Evolutionary conservation across 2,329 filamentous ascomycete genomes (phyloP).

Genomic region (Tetracladium maxilliforme): DNA sequence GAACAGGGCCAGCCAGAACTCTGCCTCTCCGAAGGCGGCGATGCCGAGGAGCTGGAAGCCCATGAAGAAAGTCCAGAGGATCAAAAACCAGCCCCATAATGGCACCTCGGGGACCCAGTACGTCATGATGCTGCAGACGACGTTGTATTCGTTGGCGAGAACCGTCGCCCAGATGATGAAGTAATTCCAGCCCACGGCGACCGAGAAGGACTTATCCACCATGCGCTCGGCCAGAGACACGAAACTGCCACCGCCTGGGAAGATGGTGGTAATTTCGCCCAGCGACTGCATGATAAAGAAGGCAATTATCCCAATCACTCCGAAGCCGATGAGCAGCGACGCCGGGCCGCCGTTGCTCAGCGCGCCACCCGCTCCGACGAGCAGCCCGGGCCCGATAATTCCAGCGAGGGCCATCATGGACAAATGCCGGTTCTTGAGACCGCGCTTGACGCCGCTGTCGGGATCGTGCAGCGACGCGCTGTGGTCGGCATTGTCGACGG

Average conservation of each 20-base stretch:
- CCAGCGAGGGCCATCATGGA: slow-evolving; percentile 32
- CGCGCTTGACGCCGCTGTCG: slow-evolving; percentile 51
- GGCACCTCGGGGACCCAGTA: slow-evolving; percentile 45
- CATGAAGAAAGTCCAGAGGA: slow-evolving; percentile 62
- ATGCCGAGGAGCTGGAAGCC: slow-evolving; percentile 58
- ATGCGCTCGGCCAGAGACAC: slow-evolving; percentile 57
- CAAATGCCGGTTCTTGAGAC: slow-evolving; percentile 52
- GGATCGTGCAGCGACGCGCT: too few relatives aligned
- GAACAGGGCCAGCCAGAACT: slow-evolving; percentile 61
- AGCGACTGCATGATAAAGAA: slow-evolving; percentile 44
- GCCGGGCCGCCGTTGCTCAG: slow-evolving; percentile 56
- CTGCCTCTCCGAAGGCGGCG: slow-evolving; percentile 62
- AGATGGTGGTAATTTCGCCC: slow-evolving; percentile 61
- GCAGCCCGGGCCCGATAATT: slow-evolving; percentile 52
- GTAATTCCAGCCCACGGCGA: slow-evolving; percentile 59
- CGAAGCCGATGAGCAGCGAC: slow-evolving; percentile 59
- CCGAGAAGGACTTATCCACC: slow-evolving; percentile 54
- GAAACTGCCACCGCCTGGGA: slow-evolving; percentile 57
- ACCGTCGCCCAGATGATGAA: slow-evolving; percentile 54
- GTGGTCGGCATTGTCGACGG: slow-evolving; percentile 15
- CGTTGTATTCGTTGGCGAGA: slow-evolving; percentile 58
- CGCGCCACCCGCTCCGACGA: slow-evolving; percentile 58
- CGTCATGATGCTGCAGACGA: slow-evolving; percentile 47
- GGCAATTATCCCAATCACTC: slow-evolving; percentile 55
- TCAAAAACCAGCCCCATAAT: slow-evolving; percentile 53